Conservation (phyloP, 2,329 filamentous ascomycete species). For the Leptographium procerum region DNA sequence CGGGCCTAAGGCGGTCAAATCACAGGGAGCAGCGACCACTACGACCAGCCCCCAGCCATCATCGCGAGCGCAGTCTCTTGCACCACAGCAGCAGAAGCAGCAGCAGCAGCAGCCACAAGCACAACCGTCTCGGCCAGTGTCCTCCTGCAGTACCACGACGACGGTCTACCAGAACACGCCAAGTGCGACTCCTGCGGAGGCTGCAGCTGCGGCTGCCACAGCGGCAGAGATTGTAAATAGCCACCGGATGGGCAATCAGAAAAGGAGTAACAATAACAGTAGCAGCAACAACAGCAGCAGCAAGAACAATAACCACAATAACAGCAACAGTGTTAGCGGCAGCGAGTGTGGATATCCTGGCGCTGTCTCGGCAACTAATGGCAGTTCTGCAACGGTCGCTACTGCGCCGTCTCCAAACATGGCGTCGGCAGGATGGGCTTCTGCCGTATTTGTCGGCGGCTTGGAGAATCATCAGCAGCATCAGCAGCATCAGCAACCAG, state of each 20-base stretch:
- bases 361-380: not conserved
- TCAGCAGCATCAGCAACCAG: not conserved
- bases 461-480: conserved; percentile 14
- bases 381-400: not conserved
- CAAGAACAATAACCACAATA: conserved; percentile 18
- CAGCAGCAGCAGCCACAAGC: not conserved
- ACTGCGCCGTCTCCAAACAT: not conserved
- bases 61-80: conserved; percentile 1
- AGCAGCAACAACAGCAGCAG: conserved; percentile 8
- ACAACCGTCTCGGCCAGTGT: conserved; percentile 7
- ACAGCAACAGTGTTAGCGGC: not conserved
- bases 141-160: conserved; percentile 7
- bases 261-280: not conserved
- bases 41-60: not conserved
- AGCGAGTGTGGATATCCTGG: not conserved
- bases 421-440: not conserved
- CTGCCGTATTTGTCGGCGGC: not conserved
- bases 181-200: conserved; percentile 11
- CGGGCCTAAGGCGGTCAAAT: not conserved
- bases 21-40: not conserved
- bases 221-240: conserved; percentile 14
- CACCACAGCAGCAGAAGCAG: not conserved
- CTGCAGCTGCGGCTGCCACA: conserved; percentile 8
- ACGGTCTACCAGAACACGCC: conserved; percentile 11
- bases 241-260: not conserved